Evolutionary conservation across 768 basidiomycete genomes (phyloP), one percentile per base, ranked within the genome.

Genomic region (Termitomyces sp.): DNA sequence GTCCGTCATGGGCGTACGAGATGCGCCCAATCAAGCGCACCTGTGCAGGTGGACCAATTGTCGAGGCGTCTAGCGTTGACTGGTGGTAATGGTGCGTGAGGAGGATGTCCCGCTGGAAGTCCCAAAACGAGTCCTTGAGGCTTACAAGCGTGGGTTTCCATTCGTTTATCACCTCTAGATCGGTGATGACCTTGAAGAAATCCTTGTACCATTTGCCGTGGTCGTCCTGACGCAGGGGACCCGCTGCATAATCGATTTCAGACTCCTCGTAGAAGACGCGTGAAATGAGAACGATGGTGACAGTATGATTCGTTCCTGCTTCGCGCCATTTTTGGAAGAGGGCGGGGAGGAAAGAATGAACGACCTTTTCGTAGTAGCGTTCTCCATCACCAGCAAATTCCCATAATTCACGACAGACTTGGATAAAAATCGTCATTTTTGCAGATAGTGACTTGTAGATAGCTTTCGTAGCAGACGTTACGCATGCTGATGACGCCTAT

Each of bases 331-430:
- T 88, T 12, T 80, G 70, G 65, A 98, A 94, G 4, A 98, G 80
- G 14, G 89, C 82, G 1, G 96, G 94, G 8, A 99, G 83, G 75
- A 98, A 98, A 3, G 94, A 92, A 68, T 98, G 94, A 2, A 96
- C 89, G n/a, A 96, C 90, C 74, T 98, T 98, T 70, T 98, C 97
- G 68, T 92, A 89, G 72, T 89, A 94, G 6, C 95, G 84, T 70
- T 97, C 94, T 24, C 97, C 97, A 60, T 98, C 97, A 36, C 92
- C 94, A 24, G 94, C 83, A 67, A 98, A 98, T 65, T 97, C 92
- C 92, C 93, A 98, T 55, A 97, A 83, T 68, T 98, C 97, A 49
- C 87, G 84, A 69, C 94, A 96, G 16, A 99, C 90, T 77, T 98
- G 95, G 49, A 99, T 93, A 70, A 97, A 96, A 56, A 98, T 88